Conservation (phyloP, 2,329 filamentous ascomycete genomes). For the Aspergillus arachidicola region DNA sequence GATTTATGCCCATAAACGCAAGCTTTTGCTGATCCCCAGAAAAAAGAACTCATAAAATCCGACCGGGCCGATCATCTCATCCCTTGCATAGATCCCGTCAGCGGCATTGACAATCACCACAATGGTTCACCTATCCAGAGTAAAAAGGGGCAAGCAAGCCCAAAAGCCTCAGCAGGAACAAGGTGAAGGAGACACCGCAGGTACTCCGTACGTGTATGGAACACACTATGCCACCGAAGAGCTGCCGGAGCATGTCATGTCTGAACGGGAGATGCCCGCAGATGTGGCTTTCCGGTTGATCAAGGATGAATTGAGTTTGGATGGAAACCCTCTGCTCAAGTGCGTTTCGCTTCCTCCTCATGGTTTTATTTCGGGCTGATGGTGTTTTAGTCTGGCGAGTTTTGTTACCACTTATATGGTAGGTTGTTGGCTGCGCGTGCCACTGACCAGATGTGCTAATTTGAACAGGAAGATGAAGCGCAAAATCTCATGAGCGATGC, state of each 20-base stretch:
- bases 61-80: neutral
- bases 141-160: slow-evolving; percentile 23
- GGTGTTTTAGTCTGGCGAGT: slow-evolving; percentile 35
- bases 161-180: slow-evolving; percentile 24
- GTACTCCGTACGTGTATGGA: slow-evolving; percentile 74
- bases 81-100: neutral
- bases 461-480: slow-evolving; percentile 58
- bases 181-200: slow-evolving; percentile 30
- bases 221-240: slow-evolving; percentile 79
- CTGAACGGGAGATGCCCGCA: slow-evolving; percentile 82
- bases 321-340: slow-evolving; percentile 71
- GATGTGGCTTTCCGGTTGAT: slow-evolving; percentile 68
- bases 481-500: slow-evolving; percentile 68
- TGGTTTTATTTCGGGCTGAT: neutral
- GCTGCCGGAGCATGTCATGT: slow-evolving; percentile 80
- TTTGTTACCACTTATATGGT: slow-evolving; percentile 73
- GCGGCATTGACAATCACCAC: neutral
- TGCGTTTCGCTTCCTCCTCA: slow-evolving; percentile 35
- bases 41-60: neutral
- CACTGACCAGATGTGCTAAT: neutral
- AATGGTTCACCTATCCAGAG: slow-evolving; percentile 1
- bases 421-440: neutral
- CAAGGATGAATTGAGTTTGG: slow-evolving; percentile 64
- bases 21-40: neutral
- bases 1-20: neutral